phyloP scores from a whole-genome alignment of 345 rosid genomes.

The Eucalyptus camaldulensis region DNA sequence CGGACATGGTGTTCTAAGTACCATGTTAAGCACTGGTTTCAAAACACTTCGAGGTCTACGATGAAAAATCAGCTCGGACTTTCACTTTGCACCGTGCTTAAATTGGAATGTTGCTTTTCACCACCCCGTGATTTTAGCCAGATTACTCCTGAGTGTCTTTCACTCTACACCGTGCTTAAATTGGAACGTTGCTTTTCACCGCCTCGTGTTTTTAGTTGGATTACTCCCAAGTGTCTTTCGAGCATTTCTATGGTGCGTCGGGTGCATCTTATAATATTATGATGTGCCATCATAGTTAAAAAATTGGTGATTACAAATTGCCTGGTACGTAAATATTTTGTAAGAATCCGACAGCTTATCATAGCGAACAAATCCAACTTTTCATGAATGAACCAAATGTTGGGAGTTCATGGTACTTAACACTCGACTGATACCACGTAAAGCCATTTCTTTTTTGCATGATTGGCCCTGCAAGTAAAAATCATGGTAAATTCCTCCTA shows the following conservation, averaged over 20 bases:
- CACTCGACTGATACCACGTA: neutral
- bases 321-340: neutral
- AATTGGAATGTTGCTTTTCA: neutral
- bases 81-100: neutral
- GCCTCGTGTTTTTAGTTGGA: neutral
- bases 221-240: neutral
- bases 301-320: neutral
- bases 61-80: neutral
- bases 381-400: neutral
- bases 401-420: neutral
- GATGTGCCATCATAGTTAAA: neutral
- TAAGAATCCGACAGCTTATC: neutral
- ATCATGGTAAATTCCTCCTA: neutral
- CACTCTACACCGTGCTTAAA: neutral
- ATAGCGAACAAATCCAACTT: neutral
- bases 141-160: neutral
- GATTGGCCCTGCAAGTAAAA: neutral
- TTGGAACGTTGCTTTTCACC: neutral
- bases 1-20: neutral
- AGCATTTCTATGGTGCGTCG: neutral
- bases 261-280: neutral
- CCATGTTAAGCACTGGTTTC: neutral
- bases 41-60: neutral
- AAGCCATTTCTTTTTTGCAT: neutral
- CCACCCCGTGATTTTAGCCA: too few species aligned